Base-by-base conservation (phyloP, 805 yeast species). In the Saccharomycopsis sp. region DNA sequence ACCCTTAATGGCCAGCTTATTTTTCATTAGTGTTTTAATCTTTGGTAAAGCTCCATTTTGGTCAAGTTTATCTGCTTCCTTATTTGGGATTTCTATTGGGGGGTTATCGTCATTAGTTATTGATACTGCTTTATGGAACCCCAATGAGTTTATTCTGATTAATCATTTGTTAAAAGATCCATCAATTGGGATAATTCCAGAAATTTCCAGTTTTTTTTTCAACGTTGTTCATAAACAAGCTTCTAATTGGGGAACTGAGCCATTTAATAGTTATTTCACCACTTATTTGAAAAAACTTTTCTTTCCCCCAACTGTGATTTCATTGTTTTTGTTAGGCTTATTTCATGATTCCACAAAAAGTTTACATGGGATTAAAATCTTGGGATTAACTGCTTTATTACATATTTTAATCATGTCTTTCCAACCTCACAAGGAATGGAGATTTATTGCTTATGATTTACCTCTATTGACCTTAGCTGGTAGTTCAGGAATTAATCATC, bases 401-500 rank as follows among this genome's bases (percentile, higher is more conserved):
- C 88, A 64, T 53, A 66, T 87, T n/a, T 46, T 63, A 1, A 51
- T 74, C 4, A 69, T 87, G 70, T 86, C 96, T 0, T 56, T 79
- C 38, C 92, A 83, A 57, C 87, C 92, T 2, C 96, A 89, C 52
- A 89, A 89, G 56, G 97, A 89, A 63, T 85, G 94, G 94, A 71
- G 96, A 51, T 89, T 89, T 53, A 75, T 89, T 31, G 64, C 80
- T 14, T 89, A 88, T 57, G 63, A 76, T 0, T 61, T 81, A 3
- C 96, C 96, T 1, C 64, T 79, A 0, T 56, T 85, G 43, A 74
- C 80, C 0, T 51, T 80, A 15, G 54, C 72, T 25, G 87, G 82
- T 4, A 77, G 92, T 2, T 63, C 70, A 34, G 84, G 83, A 5
- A 68, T 79, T 13, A 57, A 70, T 1, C 52, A 51, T 34, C 27